Percentiles rank a stretch among this genome's conserved stretches.
These are phyloP conservation scores for Porcisia deanei DNA, from an alignment of 208 protist genomes.

Conservation along the genomic window DNA sequence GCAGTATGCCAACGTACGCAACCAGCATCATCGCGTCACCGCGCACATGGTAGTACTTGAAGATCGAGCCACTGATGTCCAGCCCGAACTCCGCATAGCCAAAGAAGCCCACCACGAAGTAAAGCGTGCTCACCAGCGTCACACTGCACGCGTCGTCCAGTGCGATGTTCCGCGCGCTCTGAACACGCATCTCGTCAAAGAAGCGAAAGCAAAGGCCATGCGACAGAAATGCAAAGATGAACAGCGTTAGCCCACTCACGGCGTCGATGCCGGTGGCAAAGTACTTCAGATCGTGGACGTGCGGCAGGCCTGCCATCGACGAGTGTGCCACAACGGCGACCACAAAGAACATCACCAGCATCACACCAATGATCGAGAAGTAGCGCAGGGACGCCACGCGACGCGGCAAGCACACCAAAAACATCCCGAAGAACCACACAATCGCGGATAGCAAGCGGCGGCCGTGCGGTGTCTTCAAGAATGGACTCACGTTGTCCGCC, in stretches of 20 bases:
- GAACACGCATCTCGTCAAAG: conserved; percentile 24
- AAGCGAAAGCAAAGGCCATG: conserved; percentile 49
- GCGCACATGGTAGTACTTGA: conserved; percentile 34
- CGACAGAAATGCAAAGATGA: conserved; percentile 58
- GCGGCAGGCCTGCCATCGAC: conserved; percentile 25
- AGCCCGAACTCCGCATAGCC: conserved; percentile 62
- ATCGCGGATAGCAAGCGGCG: conserved; percentile 38
- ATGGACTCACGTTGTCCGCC: not conserved
- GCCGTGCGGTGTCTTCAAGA: conserved; percentile 18
- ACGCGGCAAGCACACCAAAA: conserved; percentile 55
- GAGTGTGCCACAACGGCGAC: conserved; percentile 58
- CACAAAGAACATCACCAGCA: conserved; percentile 64
- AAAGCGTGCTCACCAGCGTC: conserved; percentile 40
- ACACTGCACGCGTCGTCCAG: conserved; percentile 37
- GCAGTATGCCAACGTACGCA: conserved; percentile 49
- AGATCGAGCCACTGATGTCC: conserved; percentile 35
- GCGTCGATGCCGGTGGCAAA: conserved; percentile 34
- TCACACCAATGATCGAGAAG: conserved; percentile 65
- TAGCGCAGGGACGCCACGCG: conserved; percentile 71
- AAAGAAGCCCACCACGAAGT: conserved; percentile 64
- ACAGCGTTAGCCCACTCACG: conserved; percentile 47
- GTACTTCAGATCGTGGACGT: conserved; percentile 38
- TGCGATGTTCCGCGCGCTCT: conserved; percentile 11
- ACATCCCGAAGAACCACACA: conserved; percentile 68
- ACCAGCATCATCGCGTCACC: conserved; percentile 44